Conservation (phyloP, 768 basidiomycete genomes). For the Tephrocybe sp. region DNA sequence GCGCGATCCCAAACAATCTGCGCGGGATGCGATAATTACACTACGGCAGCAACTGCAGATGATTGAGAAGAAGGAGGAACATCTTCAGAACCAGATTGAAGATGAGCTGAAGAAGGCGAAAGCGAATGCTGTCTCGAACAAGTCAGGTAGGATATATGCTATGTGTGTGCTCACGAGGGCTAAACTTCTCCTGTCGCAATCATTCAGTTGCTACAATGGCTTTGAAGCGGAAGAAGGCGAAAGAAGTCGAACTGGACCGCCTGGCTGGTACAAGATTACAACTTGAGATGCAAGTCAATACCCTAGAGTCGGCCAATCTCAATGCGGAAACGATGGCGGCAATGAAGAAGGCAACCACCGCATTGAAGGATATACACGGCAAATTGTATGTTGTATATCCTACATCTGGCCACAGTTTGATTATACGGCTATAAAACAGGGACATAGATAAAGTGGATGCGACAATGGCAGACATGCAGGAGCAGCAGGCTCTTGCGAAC, state of each 20-base stretch:
- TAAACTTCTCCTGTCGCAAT: not conserved
- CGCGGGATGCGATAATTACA: constrained; percentile 90
- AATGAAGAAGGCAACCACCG: constrained; percentile 94
- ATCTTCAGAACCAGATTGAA: constrained; percentile 94
- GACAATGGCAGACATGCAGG: constrained; percentile 84
- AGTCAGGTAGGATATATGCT: constrained; percentile 67
- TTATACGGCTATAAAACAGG: constrained; percentile 35
- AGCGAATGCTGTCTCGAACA: constrained; percentile 92
- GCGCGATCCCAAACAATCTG: constrained; percentile 79
- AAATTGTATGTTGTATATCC: constrained; percentile 65
- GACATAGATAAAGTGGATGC: constrained; percentile 87
- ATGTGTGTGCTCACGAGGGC: constrained; percentile 1
- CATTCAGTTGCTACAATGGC: constrained; percentile 86
- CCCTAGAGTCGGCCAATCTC: constrained; percentile 95
- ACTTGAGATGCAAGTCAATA: constrained; percentile 95
- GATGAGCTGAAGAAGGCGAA: constrained; percentile 91
- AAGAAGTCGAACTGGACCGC: constrained; percentile 83
- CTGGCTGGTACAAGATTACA: constrained; percentile 85
- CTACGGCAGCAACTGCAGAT: constrained; percentile 93
- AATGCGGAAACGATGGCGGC: constrained; percentile 97
- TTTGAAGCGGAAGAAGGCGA: constrained; percentile 89
- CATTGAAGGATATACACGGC: constrained; percentile 86
- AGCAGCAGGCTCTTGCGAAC: constrained; percentile 89
- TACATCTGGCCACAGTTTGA: not conserved
- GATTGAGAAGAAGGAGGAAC: constrained; percentile 99